Base-by-base conservation (phyloP, 306 rosid genomes). In the Glycine latifolia region DNA sequence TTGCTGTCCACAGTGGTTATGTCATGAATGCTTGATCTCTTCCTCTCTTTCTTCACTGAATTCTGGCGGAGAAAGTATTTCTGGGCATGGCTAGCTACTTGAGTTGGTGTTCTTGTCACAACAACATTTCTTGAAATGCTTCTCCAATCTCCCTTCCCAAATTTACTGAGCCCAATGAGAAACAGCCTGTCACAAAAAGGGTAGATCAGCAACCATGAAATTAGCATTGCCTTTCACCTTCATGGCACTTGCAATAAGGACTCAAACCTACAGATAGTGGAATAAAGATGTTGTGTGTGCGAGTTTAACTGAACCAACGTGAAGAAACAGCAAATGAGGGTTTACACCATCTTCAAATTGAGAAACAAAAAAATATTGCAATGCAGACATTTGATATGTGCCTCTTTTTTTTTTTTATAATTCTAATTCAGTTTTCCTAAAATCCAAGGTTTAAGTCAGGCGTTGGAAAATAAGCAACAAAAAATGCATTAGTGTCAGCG, bases 101-200 rank as follows among this genome's bases (percentile, higher is more conserved):
- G 98, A 14, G 98, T 92, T 0, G 98, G 97, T 33, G 98, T 94
- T 83, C 97, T 90, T 3, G 97, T 90, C 55, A 92, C 91, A 20
- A 95, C 98, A 4, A 90, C 90, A 54, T 95, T 91, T 76, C 98
- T 90, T 16, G 98, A 92, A 46, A 95, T 95, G 85, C 98, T 94
- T 84, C 97, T 92, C 98, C 98, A 95, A 82, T 95, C 98, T n/a
- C 98, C 98, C 86, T 88, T 95, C 0, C 99, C 99, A 53, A 69
- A 95, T 79, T 81, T 82, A 9, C 70, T 63, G 1, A 95, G 88
- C 81, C 99, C 99, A 43, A 85, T 43, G 0, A 95, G 92, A 71
- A 95, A 95, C 48, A 88, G 13, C 89, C 99, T 95, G 88, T 72
- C 12, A 71, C 13, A 73, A 0, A 65, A 13, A 26, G 7, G 14